Evolutionary conservation across 176 grass and related monocot species (phyloP), one percentile per base, ranked within the genome.

Genomic region (Bromus sterilis): DNA sequence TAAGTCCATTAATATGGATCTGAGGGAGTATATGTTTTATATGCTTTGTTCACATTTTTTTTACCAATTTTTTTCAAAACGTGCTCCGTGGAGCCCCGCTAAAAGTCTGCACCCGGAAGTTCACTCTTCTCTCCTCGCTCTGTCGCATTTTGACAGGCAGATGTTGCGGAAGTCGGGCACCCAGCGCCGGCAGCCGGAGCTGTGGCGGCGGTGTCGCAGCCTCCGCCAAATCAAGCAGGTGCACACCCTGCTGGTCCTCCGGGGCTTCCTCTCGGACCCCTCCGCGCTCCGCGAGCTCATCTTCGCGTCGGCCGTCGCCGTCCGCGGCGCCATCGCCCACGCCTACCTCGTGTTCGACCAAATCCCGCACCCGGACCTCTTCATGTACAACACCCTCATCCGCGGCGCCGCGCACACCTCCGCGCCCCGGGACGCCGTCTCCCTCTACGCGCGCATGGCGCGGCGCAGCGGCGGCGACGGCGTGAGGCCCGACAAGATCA

Each of bases 301-400:
- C 80, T 92, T 91, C 57, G 90, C 85, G 14, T 87, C 86, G 0
- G 55, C 86, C 0, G 78, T 97, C 67, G 80, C 88, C 0, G 86
- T 94, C 26, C 80, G 87, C 0, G 87, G 88, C 41, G 87, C 77
- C 71, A 59, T 83, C 34, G 56, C 81, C 33, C 91, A 98, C 80
- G 92, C 95, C 67, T 79, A 84, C 90, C 86, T 62, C 26, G 31
- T 94, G 87, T 98, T 98, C 90, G 88, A 92, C 15, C 68, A 78
- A 89, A 94, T 93, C 77, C 83, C 92, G 23, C 77, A 66, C 13
- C 90, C 95, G 23, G 88, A 98, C 63, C 80, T 88, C 74, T 97
- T 97, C 88, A 97, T 97, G 89, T 91, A 91, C 89, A 97, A 92
- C 78, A 90, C 92, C 74, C 83, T 97, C 55, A 94, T 94, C 76